phyloP scores from a whole-genome alignment of 2,329 filamentous ascomycete genomes.

The Neoascochyta sp. region DNA sequence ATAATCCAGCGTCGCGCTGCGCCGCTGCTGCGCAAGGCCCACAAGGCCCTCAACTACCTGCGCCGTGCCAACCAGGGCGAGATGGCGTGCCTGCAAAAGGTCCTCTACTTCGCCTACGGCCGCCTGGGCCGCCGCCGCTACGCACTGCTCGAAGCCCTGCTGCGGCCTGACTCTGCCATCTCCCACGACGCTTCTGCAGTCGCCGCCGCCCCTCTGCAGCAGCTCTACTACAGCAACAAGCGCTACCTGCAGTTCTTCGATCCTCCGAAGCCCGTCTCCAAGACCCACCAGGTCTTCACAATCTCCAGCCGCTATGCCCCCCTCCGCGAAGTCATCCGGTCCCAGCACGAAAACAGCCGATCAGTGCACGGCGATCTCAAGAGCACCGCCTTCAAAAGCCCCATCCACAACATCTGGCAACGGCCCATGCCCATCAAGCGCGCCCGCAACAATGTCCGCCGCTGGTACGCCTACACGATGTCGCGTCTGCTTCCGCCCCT shows the following conservation, averaged over 20 bases:
- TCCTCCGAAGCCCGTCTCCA: conserved; percentile 18
- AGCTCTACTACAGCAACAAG: conserved; percentile 35
- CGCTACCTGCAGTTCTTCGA: conserved; percentile 31
- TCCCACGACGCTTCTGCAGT: not conserved
- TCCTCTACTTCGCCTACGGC: conserved; percentile 56
- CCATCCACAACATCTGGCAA: conserved; percentile 46
- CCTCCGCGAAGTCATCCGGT: conserved; percentile 26
- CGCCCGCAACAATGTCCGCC: conserved; percentile 42
- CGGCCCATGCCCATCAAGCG: conserved; percentile 46
- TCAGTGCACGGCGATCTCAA: conserved; percentile 23
- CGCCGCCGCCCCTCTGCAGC: conserved; percentile 28
- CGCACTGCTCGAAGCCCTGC: conserved; percentile 37
- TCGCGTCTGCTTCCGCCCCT: conserved; percentile 45
- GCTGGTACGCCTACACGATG: conserved; percentile 45
- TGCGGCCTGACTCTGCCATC: conserved; percentile 19
- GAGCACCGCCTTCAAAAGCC: conserved; percentile 29
- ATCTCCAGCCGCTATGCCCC: conserved; percentile 32
- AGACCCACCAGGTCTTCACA: conserved; percentile 14
- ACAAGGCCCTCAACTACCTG: conserved; percentile 43
- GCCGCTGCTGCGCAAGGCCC: conserved; percentile 20
- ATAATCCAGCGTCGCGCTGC: conserved; percentile 23
- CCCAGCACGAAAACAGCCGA: conserved; percentile 19
- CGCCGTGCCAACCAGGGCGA: conserved; percentile 57
- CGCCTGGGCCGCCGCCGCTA: conserved; percentile 53
- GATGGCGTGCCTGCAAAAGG: conserved; percentile 46